phyloP scores from a whole-genome alignment of 2,329 filamentous ascomycete genomes.

The Sarocladium kiliense region DNA sequence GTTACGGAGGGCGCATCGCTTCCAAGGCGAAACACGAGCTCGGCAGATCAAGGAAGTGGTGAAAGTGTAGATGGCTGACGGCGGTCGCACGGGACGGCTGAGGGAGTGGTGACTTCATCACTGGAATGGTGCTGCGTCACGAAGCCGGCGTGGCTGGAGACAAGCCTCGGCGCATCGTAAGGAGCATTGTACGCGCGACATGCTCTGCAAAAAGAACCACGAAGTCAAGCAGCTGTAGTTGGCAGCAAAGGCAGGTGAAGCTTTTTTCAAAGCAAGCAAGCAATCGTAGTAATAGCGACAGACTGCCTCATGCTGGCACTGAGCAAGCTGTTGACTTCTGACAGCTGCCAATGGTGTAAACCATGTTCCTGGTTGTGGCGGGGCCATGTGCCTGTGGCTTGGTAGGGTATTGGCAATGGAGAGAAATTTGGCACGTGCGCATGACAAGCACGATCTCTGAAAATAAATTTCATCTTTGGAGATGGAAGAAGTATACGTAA shows the following conservation, averaged over 20 bases:
- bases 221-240: too few relatives aligned
- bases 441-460: not conserved
- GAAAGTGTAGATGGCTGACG: not conserved
- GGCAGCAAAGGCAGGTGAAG: too few relatives aligned
- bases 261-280: too few relatives aligned
- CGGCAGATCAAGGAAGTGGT: not conserved
- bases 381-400: not conserved
- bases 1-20: slow-evolving; percentile 3
- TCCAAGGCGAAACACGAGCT: not conserved
- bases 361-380: slow-evolving; percentile 1
- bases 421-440: not conserved
- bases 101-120: slow-evolving; percentile 5
- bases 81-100: not conserved
- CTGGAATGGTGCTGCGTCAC: not conserved
- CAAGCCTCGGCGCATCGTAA: not conserved
- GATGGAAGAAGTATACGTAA: not conserved
- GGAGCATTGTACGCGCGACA: not conserved
- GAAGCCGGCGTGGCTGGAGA: slow-evolving; percentile 1
- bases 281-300: too few relatives aligned
- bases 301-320: too few relatives aligned
- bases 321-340: not conserved
- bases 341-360: not conserved
- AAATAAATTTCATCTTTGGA: not conserved
- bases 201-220: not conserved
- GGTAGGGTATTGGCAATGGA: not conserved